phyloP scores from a whole-genome alignment of 2,329 filamentous ascomycete genomes.

The Aspergillus niger region DNA sequence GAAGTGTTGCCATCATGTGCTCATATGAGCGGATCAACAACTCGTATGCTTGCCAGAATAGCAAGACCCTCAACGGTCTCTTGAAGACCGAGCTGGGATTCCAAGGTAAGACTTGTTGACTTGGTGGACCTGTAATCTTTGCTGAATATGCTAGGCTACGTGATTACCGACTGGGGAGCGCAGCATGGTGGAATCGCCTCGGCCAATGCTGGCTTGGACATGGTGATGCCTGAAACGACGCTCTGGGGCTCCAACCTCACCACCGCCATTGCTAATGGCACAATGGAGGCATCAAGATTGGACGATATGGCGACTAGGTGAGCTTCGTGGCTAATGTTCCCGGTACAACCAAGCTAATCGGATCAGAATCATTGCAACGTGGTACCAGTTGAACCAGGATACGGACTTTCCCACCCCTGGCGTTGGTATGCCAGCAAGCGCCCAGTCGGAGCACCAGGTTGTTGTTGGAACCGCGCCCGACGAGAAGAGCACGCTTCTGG shows the following conservation, averaged over 20 bases:
- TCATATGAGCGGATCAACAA: slow-evolving; percentile 74
- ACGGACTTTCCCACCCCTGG: slow-evolving; percentile 22
- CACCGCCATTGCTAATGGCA: slow-evolving; percentile 62
- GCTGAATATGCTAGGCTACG: slow-evolving; percentile 59
- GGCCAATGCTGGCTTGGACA: slow-evolving; percentile 30
- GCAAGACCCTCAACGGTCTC: slow-evolving; percentile 60
- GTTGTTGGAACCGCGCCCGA: slow-evolving; percentile 52
- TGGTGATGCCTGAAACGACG: slow-evolving; percentile 25
- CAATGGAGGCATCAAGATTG: slow-evolving; percentile 55
- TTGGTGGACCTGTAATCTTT: no score
- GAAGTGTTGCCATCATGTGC: slow-evolving; percentile 70
- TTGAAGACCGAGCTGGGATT: slow-evolving; percentile 78
- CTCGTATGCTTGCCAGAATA: slow-evolving; percentile 68
- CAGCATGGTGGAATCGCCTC: slow-evolving; percentile 58
- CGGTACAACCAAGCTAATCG: background rate
- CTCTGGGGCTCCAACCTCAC: slow-evolving; percentile 45
- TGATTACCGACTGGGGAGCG: slow-evolving; percentile 77
- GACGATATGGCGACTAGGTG: slow-evolving; percentile 61
- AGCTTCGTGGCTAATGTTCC: background rate
- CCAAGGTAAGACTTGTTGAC: slow-evolving; percentile 50
- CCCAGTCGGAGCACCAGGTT: slow-evolving; percentile 18
- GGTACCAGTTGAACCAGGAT: slow-evolving; percentile 41
- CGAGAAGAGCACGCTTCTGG: slow-evolving; percentile 40
- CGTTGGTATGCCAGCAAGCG: slow-evolving; percentile 25
- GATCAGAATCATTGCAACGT: slow-evolving; percentile 46